These are phyloP conservation scores for Brassica incana DNA, from an alignment of 345 rosid genomes.

Conservation along the genomic window DNA sequence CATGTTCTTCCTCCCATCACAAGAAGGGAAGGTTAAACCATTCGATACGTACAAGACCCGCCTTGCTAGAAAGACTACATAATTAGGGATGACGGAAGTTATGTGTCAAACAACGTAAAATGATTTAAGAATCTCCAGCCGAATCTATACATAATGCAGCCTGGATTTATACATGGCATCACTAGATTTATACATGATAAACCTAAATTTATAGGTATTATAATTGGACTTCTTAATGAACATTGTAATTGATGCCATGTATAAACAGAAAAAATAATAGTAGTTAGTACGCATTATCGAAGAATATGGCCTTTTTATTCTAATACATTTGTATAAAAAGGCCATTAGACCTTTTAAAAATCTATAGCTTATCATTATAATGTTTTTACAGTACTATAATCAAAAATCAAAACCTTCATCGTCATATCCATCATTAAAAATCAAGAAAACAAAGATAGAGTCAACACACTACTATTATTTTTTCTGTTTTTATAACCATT, in stretches of 20 bases:
- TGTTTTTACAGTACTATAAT: neutral
- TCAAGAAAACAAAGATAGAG: neutral
- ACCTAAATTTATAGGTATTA: neutral
- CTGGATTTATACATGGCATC: neutral
- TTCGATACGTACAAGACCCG: conserved; percentile 36
- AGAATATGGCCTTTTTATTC: too few species aligned
- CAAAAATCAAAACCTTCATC: neutral
- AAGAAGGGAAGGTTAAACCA: conserved; percentile 43
- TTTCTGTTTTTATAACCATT: too few species aligned
- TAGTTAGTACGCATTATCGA: too few species aligned
- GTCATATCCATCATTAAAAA: neutral
- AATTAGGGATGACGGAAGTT: conserved; percentile 47
- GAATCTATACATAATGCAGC: neutral
- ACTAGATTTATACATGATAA: neutral
- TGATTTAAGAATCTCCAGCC: conserved; percentile 43
- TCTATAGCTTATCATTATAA: neutral
- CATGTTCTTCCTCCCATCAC: conserved; percentile 24
- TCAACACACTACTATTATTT: neutral
- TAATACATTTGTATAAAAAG: too few species aligned
- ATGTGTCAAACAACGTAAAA: conserved; percentile 41
- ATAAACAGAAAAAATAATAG: too few species aligned
- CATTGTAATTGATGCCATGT: neutral
- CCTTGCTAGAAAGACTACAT: conserved; percentile 41
- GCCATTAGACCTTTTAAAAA: neutral
- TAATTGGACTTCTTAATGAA: neutral